These are phyloP conservation scores for Coemansia sp. DNA, from an alignment of 192 early-diverging fungal species.

Conservation along the genomic window DNA sequence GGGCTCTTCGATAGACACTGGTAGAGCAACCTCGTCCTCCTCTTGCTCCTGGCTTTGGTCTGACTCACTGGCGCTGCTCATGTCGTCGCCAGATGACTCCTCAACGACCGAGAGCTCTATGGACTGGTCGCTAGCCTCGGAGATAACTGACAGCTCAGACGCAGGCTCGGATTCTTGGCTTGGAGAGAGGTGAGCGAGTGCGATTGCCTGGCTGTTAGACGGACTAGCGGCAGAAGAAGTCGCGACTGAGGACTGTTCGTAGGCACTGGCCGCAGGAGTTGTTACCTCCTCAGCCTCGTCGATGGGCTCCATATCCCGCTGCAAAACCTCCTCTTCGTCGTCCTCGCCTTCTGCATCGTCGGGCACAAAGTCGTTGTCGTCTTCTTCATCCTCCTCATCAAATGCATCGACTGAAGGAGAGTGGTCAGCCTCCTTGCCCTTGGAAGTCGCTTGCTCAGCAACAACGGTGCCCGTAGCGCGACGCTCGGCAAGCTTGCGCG, in stretches of 20 bases:
- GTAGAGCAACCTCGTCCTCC: neutral
- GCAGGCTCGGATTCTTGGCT: neutral
- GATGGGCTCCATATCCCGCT: conserved; percentile 41
- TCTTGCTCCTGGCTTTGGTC: neutral
- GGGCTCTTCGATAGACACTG: conserved; percentile 3
- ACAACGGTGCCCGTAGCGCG: conserved; percentile 8
- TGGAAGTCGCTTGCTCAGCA: neutral
- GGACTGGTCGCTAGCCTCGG: conserved; percentile 6
- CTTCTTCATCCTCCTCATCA: conserved; percentile 15
- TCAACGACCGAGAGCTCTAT: conserved; percentile 18
- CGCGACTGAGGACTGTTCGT: neutral
- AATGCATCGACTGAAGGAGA: neutral
- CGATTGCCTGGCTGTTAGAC: neutral
- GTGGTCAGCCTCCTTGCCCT: conserved; percentile 15
- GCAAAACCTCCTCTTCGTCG: conserved; percentile 41
- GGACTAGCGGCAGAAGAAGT: conserved; percentile 1
- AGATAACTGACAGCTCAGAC: neutral
- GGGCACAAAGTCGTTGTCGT: conserved; percentile 36
- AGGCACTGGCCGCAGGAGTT: neutral
- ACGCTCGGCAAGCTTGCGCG: conserved; percentile 25
- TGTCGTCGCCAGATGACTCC: conserved; percentile 4
- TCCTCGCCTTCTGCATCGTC: conserved; percentile 20
- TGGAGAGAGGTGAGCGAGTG: neutral
- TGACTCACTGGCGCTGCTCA: neutral
- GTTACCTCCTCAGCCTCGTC: conserved; percentile 42